Evolutionary conservation across 208 protist species (phyloP), one percentile per base, ranked within the genome.

Genomic region (Jaenimonas drosophilae): DNA sequence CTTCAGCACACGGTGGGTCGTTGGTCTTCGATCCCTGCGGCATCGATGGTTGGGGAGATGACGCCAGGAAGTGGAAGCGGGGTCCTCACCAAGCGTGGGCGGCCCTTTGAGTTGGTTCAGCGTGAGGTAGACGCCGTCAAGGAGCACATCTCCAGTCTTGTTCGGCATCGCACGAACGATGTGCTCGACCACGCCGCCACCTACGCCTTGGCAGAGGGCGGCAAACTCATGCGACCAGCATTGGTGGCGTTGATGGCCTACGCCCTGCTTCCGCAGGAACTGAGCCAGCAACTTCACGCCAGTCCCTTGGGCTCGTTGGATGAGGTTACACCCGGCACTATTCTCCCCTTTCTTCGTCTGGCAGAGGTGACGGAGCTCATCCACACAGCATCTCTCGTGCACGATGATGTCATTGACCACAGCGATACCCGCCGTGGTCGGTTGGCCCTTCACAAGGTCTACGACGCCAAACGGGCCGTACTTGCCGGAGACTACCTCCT

Each of bases 391-490:
- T 93, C 79, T 19, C 80, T 98, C 9, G 76, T 98, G n/a, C 95
- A 98, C 50, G 95, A 98, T 58, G 95, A 98, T 62, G 91, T 98
- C 11, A 88, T 98, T 44, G 95, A 98, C 53, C 76, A 90, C 20
- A 83, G 87, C 21, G 76, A 89, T 30, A 96, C 80, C 6, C 87
- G 95, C 48, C 75, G 95, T n/a, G 88, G 91, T 12, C 52, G 79
- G 6, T 62, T 70, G 0, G 70, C 88, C 0, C 62, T 94, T n/a
- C 82, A 95, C 56, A 54, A 64, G 21, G 68, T 84, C 23, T 82
- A 90, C 55, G 89, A 88, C 40, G 71, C 79, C 12, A 93, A 91
- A 59, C 58, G 76, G 6, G 84, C 91, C 0, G 89, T 97, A 19
- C 69, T 97, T 7, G 87, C 89, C 14, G 94, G 94, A 11, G 94